A percentile compares a stretch with the other conserved stretches of the same genome.
phyloP scores from a whole-genome alignment of 2,329 filamentous ascomycete genomes.

The Diplocarpon mali region DNA sequence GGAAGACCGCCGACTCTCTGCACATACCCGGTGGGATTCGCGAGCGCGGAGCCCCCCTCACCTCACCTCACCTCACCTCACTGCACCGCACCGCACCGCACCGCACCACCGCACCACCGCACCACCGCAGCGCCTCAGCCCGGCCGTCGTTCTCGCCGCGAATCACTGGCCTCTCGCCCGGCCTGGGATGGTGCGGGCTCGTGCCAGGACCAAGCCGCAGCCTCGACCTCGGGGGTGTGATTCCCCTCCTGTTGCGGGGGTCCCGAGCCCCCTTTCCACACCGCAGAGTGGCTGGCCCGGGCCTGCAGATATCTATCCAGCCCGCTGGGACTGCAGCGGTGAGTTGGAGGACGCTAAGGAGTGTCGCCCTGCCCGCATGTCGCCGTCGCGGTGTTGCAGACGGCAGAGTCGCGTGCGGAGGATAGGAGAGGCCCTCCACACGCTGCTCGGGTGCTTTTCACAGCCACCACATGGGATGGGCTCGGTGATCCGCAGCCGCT shows the following conservation, averaged over 20 bases:
- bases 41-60: neutral
- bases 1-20: slow-evolving; percentile 5
- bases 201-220: too few relatives aligned
- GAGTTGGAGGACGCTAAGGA: slow-evolving; percentile 3
- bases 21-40: neutral
- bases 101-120: too few relatives aligned
- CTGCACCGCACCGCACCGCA: too few relatives aligned
- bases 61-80: too few relatives aligned
- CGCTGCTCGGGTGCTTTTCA: neutral
- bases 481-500: too few relatives aligned
- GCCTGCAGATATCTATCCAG: neutral
- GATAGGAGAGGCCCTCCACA: neutral
- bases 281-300: neutral
- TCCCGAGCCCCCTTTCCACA: slow-evolving; percentile 7
- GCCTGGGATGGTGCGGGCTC: too few relatives aligned
- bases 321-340: slow-evolving; percentile 2
- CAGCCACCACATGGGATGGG: neutral
- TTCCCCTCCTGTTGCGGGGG: slow-evolving; percentile 1
- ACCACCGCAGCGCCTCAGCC: too few relatives aligned
- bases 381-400: too few relatives aligned
- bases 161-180: neutral
- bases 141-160: neutral
- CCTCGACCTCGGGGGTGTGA: too few relatives aligned
- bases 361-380: slow-evolving; percentile 1
- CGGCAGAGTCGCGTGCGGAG: neutral